Percentiles rank a stretch among this genome's conserved stretches.
These are phyloP conservation scores for Spinacia oleracea DNA, from an alignment of 179 eudicot genomes.

Conservation along the genomic window DNA sequence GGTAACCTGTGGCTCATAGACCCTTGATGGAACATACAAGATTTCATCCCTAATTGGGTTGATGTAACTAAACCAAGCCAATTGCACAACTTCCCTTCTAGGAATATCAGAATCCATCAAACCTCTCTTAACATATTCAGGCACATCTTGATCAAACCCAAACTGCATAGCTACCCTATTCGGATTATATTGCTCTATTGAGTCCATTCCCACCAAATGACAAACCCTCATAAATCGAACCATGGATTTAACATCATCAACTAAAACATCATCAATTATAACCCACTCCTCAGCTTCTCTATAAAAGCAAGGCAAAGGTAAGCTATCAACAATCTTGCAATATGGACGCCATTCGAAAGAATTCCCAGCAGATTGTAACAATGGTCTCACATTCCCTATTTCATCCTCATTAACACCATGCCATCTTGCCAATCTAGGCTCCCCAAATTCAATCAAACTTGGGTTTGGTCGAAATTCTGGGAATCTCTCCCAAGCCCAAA, in stretches of 20 bases:
- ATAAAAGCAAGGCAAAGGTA: slow-evolving; percentile 16
- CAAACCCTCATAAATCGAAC: slow-evolving; percentile 28
- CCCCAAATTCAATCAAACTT: slow-evolving; percentile 15
- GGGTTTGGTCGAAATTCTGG: slow-evolving; percentile 37
- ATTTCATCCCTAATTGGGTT: slow-evolving; percentile 6
- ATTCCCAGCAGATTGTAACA: slow-evolving; percentile 32
- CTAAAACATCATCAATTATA: slow-evolving; percentile 13
- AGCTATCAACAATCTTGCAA: slow-evolving; percentile 26
- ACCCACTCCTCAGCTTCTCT: slow-evolving; percentile 20
- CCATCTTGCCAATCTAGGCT: slow-evolving; percentile 35
- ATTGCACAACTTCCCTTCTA: slow-evolving; percentile 22
- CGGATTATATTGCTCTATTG: slow-evolving; percentile 36
- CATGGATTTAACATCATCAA: slow-evolving; percentile 22
- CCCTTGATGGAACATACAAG: slow-evolving; percentile 28
- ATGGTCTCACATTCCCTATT: slow-evolving; percentile 34
- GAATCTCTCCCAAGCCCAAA: slow-evolving; percentile 59
- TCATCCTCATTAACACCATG: slow-evolving; percentile 22
- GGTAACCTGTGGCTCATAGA: slow-evolving; percentile 28
- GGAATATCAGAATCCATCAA: slow-evolving; percentile 18
- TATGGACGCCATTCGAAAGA: slow-evolving; percentile 38
- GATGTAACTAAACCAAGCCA: slow-evolving; percentile 32
- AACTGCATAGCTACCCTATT: slow-evolving; percentile 43
- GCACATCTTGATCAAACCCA: slow-evolving; percentile 39
- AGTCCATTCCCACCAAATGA: slow-evolving; percentile 34
- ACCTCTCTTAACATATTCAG: slow-evolving; percentile 15